Base-by-base conservation (phyloP, 1,284 basidiomycete species). In the Ustilago tritici region DNA sequence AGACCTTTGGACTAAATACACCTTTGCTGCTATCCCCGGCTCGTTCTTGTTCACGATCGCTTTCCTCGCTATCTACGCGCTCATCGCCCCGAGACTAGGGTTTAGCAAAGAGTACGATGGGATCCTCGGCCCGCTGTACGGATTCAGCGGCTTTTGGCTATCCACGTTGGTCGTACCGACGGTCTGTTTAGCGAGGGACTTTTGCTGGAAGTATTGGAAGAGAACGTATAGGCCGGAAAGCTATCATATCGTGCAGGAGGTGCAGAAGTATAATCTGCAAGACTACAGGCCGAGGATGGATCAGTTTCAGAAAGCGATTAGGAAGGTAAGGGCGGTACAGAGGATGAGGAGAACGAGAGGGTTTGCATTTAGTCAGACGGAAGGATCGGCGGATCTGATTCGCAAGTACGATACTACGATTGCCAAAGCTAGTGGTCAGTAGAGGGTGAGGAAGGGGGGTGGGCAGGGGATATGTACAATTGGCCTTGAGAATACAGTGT, bases 1-100 rank as follows among this genome's bases (percentile, higher is more conserved):
- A 8, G 96, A 99, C 81, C 87, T 99, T n/a, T 99, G 96, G 97
- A 98, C 96, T 2, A 98, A 99, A 86, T 99, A 98, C 86, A 98
- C 95, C 3, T 93, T 95, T 46, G 93, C 94, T 5, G 82, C 83
- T n/a, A 85, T 84, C 61, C 97, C 96, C 0, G 97, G 97, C 9
- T 98, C 97, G 2, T 96, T 98, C 85, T 86, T 92, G 35, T 96
- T 99, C 87, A 95, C 96, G 8, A 95, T 99, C 92, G 85, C 92
- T 54, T 95, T 95, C 87, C 89, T 99, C 5, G 96, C 95, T 0
- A 84, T 98, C 2, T 99, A 99, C 86, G 93, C 93, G 23, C 87
- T 92, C 66, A 89, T 97, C 63, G 93, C 96, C 0, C 97, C 97
- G 0, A 79, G 88, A 36, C 90, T 92, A 7, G 91, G 95, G 70